Percentiles rank a stretch among this genome's conserved stretches.
phyloP scores from a whole-genome alignment of 2,329 filamentous ascomycete species.

The Lachnum nothofagi region DNA sequence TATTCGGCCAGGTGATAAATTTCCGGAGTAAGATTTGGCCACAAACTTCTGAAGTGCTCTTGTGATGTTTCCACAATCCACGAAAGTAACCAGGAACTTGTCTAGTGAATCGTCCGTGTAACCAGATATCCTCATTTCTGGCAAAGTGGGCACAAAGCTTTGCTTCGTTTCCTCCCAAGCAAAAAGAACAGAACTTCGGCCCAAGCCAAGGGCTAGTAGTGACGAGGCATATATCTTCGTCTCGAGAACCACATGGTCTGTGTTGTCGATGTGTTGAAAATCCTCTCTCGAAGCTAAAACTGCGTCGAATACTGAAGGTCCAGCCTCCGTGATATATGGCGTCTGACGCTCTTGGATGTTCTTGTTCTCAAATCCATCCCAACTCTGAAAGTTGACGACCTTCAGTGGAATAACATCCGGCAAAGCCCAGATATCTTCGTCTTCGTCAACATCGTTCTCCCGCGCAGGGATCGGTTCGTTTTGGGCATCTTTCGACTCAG shows the following conservation, averaged over 20 bases:
- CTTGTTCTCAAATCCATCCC: conserved; percentile 58
- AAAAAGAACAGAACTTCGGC: conserved; percentile 69
- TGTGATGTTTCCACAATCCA: conserved; percentile 34
- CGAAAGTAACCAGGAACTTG: conserved; percentile 36
- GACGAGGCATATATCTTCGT: conserved; percentile 48
- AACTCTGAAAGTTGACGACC: conserved; percentile 51
- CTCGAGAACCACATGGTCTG: conserved; percentile 42
- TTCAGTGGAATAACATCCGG: conserved; percentile 33
- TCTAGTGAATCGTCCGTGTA: conserved; percentile 48
- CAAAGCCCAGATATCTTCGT: conserved; percentile 45
- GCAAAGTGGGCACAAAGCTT: conserved; percentile 47
- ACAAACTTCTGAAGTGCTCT: conserved; percentile 29
- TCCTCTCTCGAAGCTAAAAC: conserved; percentile 43
- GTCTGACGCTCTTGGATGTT: conserved; percentile 39
- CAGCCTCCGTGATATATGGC: conserved; percentile 64
- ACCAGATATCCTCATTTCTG: conserved; percentile 46
- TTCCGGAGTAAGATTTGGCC: conserved; percentile 26
- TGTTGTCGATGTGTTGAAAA: conserved; percentile 37
- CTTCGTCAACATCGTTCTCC: conserved; percentile 25
- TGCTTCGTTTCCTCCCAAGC: conserved; percentile 49
- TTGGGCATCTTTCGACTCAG: neutral
- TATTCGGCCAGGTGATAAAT: conserved; percentile 28
- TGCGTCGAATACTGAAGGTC: conserved; percentile 61
- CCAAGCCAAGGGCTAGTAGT: conserved; percentile 62
- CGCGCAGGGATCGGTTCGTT: conserved; percentile 10